Base-by-base conservation (phyloP, 169 alveolate species). In the Plasmodium fragile region DNA sequence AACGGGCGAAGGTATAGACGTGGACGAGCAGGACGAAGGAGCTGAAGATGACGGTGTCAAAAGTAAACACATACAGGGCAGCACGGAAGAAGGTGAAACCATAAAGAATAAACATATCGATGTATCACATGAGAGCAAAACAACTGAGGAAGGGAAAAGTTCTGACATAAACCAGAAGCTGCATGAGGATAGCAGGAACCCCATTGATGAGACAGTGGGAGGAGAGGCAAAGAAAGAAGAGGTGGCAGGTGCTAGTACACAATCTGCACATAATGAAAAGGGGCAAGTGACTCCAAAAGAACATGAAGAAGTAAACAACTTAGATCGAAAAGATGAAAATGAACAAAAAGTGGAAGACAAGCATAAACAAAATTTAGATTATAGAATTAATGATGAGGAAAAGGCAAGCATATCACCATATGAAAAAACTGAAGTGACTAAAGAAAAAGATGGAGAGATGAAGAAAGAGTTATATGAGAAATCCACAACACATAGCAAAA, bases 281-380 rank as follows among this genome's bases (percentile, higher is more conserved):
- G 53, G 49, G 28, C 16, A 22, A 75, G 18, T 75, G 22, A 18
- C 36, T 32, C 82, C 22, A 18, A 25, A 43, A 49, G 77, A 80
- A 30, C 13, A 81, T 32, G 43, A 81, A 55, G 78, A 0, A 53
- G 80, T 53, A 59, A 28, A 13, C 45, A 81, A 1, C n/a, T 53
- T 55, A 81, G 91, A 81, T 52, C 45, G 39, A 81, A 53, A 81
- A 55, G 45, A 30, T 81, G 79, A 25, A 32, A 28, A 75, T 78
- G 34, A 41, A 78, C 18, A 78, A 78, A 78, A 78, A 36, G 53
- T 18, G 59, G 34, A 81, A 52, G 43, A 53, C 3, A 72, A 34
- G 6, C n/a, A 53, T 52, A 30, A 34, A 82, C 43, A 34, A 22
- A 34, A 4, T 34, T 13, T 8, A 18, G 43, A 41, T 82, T 65